Evolutionary conservation across 345 rosid genomes (phyloP), one percentile per base, ranked within the genome.

Genomic region (Hibiscus tridactylites): DNA sequence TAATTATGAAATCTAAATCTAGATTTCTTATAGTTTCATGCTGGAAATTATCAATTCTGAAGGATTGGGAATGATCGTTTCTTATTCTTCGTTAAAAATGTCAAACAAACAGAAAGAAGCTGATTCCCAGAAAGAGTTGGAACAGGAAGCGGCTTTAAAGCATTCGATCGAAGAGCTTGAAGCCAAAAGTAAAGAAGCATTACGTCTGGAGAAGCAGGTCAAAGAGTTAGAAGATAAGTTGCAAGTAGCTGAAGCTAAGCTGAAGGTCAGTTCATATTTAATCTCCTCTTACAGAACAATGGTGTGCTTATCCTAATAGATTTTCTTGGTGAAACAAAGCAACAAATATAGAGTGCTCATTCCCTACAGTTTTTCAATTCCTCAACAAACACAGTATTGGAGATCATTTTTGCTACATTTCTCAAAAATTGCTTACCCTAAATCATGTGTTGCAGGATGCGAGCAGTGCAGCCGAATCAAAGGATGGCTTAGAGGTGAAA

Each of bases 221-320:
- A 87, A 84, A 65, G 95, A 88, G 67, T 92, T 92, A 59, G 82
- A 86, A 80, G 86, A 85, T 79, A 90, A 90, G 83, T 70, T 89
- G 83, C 88, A 84, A 72, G 75, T 74, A 4, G 80, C 88, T 3
- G 84, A 89, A 69, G 84, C 88, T 62, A 87, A 87, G 78, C 73
- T 78, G 66, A 86, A 92, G 94, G 97, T 88, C 10, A 74, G 91
- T 74, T 78, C 37, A 57, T 21, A 21, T 6, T 12, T 67, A 13
- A 35, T 50, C 19, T 9, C 37, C 21, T 56, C 53, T 37, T 49
- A 35, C 21, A 52, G 21, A 15, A 11, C 53, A 49, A 49, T 49
- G 53, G 53, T 49, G 53, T 49, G n/a, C 53, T 49, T 39, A 39
- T 39, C 31, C 31, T 28, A 46, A 46, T 11, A 46, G 50, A 46